Percentiles rank a stretch among this genome's conserved stretches.
Conservation (phyloP, 78 protist genomes). For the Dictyostelium discoideum region DNA sequence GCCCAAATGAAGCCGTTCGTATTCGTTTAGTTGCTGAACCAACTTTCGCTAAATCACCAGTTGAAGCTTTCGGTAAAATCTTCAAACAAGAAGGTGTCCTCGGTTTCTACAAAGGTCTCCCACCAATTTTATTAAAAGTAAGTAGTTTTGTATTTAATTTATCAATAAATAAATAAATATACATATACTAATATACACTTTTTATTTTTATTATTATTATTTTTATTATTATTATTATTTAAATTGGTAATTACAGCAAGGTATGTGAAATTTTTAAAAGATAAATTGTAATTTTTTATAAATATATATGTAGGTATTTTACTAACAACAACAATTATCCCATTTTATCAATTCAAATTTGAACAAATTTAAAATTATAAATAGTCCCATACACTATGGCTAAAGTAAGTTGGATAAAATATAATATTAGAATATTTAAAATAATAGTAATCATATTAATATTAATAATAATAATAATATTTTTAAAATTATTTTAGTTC, state of each 20-base stretch:
- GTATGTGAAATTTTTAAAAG: neutral
- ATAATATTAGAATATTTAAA: too few relatives aligned
- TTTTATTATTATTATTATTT: too few relatives aligned
- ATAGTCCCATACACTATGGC: constrained; percentile 35
- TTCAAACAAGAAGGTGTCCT: constrained; percentile 61
- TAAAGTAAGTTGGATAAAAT: neutral
- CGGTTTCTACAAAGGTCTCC: constrained; percentile 80
- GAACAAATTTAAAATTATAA: neutral
- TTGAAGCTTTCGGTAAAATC: constrained; percentile 70
- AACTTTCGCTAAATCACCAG: constrained; percentile 71
- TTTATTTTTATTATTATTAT: too few relatives aligned
- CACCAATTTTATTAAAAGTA: constrained; percentile 91
- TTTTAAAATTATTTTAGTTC: constrained; percentile 50
- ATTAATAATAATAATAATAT: neutral
- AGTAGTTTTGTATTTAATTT: neutral
- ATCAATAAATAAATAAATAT: too few relatives aligned
- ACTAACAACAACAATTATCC: neutral
- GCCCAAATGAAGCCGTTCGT: constrained; percentile 89
- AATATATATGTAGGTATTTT: neutral
- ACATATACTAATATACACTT: neutral
- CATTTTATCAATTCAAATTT: too few relatives aligned
- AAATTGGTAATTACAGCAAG: neutral
- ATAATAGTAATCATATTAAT: neutral
- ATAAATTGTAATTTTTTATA: neutral
- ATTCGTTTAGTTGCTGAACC: constrained; percentile 86